Evolutionary conservation across 306 rosid species (phyloP).

Genomic region (Rosa lucieae): DNA sequence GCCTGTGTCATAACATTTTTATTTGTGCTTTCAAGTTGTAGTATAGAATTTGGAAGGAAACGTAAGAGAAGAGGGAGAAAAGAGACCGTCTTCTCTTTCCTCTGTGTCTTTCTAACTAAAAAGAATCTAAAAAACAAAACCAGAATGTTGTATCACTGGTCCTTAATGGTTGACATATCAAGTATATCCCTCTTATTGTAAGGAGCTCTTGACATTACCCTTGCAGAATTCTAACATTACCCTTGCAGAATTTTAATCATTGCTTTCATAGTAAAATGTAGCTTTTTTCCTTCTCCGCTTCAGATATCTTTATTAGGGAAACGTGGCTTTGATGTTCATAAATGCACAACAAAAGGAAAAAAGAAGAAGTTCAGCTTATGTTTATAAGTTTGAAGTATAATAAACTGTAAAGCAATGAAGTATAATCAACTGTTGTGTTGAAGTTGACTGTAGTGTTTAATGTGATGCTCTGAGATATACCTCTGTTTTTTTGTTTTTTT

Average conservation of each 20-base stretch:
- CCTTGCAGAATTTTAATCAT: not conserved
- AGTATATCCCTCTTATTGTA: not conserved
- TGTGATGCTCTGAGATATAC: not conserved
- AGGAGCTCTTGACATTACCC: not conserved
- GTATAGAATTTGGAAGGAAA: not conserved
- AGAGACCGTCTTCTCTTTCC: not conserved
- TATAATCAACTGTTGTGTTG: not conserved
- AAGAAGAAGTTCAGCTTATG: not conserved
- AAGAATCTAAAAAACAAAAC: not conserved
- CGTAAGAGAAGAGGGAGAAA: not conserved
- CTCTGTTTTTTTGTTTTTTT: not conserved
- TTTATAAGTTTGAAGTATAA: not conserved
- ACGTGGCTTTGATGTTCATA: not conserved
- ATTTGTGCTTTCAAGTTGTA: not conserved
- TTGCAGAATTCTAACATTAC: not conserved
- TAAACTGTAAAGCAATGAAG: not conserved
- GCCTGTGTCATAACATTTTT: not conserved
- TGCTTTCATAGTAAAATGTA: too few species aligned
- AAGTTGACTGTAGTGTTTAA: not conserved
- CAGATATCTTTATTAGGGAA: not conserved
- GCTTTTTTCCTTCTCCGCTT: not conserved
- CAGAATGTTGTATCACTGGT: not conserved
- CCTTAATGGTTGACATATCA: not conserved
- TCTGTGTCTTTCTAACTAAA: not conserved
- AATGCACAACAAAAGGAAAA: not conserved